A percentile compares a stretch with the other conserved stretches of the same genome.
phyloP scores from a whole-genome alignment of 169 alveolate genomes.

The Eimeria falciformis region DNA sequence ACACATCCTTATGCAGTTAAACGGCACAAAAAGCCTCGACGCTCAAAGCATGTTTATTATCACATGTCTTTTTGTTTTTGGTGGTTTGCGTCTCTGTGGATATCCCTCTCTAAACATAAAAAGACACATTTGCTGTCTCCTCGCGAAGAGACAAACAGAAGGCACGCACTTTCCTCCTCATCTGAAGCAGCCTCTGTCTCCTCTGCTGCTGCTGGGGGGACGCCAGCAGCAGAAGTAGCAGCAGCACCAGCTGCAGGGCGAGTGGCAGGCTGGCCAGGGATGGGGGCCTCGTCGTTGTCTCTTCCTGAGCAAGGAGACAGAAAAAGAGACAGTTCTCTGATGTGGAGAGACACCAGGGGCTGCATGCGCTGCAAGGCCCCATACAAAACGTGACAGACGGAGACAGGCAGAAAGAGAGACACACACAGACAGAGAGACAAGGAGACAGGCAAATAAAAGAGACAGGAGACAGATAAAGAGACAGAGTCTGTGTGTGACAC shows the following conservation, averaged over 20 bases:
- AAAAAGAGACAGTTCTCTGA: not conserved
- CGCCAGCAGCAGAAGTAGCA: not conserved
- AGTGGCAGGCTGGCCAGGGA: not conserved
- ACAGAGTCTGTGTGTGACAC: too few species aligned
- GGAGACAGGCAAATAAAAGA: not conserved
- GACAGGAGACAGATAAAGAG: too few species aligned
- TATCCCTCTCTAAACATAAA: too few species aligned
- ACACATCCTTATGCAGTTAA: too few species aligned
- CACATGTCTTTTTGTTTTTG: too few species aligned
- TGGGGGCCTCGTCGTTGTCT: conserved; percentile 58
- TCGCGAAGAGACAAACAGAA: too few species aligned
- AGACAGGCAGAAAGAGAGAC: not conserved
- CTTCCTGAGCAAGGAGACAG: conserved; percentile 17
- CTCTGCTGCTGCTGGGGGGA: not conserved
- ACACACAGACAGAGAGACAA: not conserved
- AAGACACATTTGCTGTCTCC: conserved; percentile 4
- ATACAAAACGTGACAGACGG: not conserved
- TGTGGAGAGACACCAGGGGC: conserved; percentile 13
- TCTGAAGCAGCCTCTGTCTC: not conserved
- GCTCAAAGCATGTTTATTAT: too few species aligned
- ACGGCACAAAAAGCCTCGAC: too few species aligned
- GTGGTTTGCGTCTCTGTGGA: too few species aligned
- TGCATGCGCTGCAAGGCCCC: not conserved
- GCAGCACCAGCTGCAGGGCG: not conserved
- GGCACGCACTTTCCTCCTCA: not conserved